Base-by-base conservation (phyloP, 2,329 filamentous ascomycete genomes). In the Cladobotryum mycophilum region DNA sequence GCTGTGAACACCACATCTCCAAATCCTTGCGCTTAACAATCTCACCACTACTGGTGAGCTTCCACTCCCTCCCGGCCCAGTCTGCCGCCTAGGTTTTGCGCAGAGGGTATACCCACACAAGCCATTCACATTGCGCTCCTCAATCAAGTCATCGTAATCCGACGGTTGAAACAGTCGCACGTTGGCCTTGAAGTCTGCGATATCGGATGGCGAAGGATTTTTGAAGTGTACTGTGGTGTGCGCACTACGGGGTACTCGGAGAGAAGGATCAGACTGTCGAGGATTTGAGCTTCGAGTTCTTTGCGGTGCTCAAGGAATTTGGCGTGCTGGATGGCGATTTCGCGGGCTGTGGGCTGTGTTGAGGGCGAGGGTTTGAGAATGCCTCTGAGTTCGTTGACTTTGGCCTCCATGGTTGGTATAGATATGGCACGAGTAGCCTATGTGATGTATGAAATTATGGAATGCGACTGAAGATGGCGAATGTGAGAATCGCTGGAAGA, bases 71-170 rank as follows among this genome's bases (percentile, higher is more conserved):
- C 76, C 78, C 11, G 74, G 70, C 14, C 75, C 70, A 47, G 79
- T 74, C 33, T 75, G 74, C 33, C 77, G 74, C 37, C 82, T 83
- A n/a, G 81, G 76, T 14, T 76, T 77, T 1, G 81, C 70, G 67
- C 93, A 99, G 25, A 97, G 76, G 0, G 80, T 76, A 65, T 96
- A 97, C 1, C 90, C 93, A 70, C 93, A 99, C 17, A 81, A 76
- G 41, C 79, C 81, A 59, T 88, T 85, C 57, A 89, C 86, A 66
- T 95, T 95, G 61, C 93, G 87, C 73, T 99, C 93, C 56, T 86
- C 80, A 53, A 96, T 84, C 45, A 97, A 74, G 56, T 88, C 86
- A 63, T 96, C 89, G 72, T 95, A 95, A 72, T 99, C 92, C 48
- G 80, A 78, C 1, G 91, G 89, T 64, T 92, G 88, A 69, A 96